Evolutionary conservation across 345 rosid species (phyloP).

Genomic region (Lagerstroemia speciosa): DNA sequence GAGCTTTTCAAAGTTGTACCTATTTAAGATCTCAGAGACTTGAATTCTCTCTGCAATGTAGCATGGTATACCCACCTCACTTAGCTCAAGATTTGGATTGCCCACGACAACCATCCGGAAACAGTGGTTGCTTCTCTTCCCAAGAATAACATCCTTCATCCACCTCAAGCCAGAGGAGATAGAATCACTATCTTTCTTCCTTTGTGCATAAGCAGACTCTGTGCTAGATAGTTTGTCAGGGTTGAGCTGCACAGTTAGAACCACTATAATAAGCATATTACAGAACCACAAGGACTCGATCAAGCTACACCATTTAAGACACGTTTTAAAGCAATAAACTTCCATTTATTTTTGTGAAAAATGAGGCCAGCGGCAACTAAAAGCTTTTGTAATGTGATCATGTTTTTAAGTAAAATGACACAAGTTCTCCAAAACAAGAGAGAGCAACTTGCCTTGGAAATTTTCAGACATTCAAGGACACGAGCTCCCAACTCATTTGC

Average conservation of each 20-base stretch:
- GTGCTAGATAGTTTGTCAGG: constrained; percentile 44
- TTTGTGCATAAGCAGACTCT: constrained; percentile 31
- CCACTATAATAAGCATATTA: constrained; percentile 4
- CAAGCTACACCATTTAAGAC: neutral
- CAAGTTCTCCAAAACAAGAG: constrained; percentile 1
- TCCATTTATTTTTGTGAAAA: neutral
- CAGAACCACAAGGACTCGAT: neutral
- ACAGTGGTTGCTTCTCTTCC: constrained; percentile 71
- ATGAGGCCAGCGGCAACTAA: neutral
- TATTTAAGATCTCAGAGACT: constrained; percentile 59
- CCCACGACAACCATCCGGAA: constrained; percentile 91
- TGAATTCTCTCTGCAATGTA: constrained; percentile 67
- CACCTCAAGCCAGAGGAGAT: constrained; percentile 69
- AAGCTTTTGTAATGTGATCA: constrained; percentile 2
- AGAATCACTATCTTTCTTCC: constrained; percentile 32
- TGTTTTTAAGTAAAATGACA: neutral
- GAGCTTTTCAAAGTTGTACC: constrained; percentile 59
- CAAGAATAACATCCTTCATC: constrained; percentile 84
- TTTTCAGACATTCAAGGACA: constrained; percentile 63
- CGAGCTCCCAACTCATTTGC: constrained; percentile 60
- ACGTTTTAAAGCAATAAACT: neutral
- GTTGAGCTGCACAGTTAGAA: constrained; percentile 38
- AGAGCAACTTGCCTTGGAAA: constrained; percentile 57
- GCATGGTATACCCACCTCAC: constrained; percentile 82
- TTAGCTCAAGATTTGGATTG: constrained; percentile 57